These are phyloP conservation scores for Malbranchea zuffiana DNA, from an alignment of 2,329 filamentous ascomycete genomes.

Conservation along the genomic window DNA sequence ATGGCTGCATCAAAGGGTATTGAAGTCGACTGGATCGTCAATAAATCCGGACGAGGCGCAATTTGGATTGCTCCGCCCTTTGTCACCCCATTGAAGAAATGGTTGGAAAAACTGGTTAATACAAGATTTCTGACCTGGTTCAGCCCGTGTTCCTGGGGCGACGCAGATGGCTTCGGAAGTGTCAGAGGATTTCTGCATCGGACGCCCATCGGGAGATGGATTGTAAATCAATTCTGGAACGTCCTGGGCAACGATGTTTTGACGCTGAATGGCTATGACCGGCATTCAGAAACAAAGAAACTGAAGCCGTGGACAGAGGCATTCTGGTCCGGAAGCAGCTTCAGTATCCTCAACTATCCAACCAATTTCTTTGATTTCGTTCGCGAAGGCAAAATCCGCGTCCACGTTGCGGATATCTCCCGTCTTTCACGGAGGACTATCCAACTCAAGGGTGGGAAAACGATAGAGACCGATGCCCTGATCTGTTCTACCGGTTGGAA, in stretches of 20 bases:
- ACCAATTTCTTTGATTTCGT: constrained; percentile 49
- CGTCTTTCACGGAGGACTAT: constrained; percentile 38
- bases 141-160: constrained; percentile 62
- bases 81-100: constrained; percentile 56
- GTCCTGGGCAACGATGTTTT: constrained; percentile 41
- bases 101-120: constrained; percentile 56
- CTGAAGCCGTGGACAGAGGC: constrained; percentile 37
- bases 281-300: constrained; percentile 35
- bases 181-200: constrained; percentile 37
- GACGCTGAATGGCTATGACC: constrained; percentile 37
- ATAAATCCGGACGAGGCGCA: constrained; percentile 49
- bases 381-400: constrained; percentile 41
- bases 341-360: constrained; percentile 52
- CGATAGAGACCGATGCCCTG: constrained; percentile 40
- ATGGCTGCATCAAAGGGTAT: constrained; percentile 42
- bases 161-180: constrained; percentile 44
- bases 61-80: constrained; percentile 49
- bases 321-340: constrained; percentile 45
- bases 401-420: constrained; percentile 47
- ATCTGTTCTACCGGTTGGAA: constrained; percentile 50
- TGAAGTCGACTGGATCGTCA: constrained; percentile 48
- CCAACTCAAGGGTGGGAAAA: constrained; percentile 38
- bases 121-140: constrained; percentile 63
- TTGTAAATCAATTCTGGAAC: constrained; percentile 44
- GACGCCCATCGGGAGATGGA: constrained; percentile 36